Base-by-base conservation (phyloP, 1,284 basidiomycete genomes). In the Leccinum solheimii region DNA sequence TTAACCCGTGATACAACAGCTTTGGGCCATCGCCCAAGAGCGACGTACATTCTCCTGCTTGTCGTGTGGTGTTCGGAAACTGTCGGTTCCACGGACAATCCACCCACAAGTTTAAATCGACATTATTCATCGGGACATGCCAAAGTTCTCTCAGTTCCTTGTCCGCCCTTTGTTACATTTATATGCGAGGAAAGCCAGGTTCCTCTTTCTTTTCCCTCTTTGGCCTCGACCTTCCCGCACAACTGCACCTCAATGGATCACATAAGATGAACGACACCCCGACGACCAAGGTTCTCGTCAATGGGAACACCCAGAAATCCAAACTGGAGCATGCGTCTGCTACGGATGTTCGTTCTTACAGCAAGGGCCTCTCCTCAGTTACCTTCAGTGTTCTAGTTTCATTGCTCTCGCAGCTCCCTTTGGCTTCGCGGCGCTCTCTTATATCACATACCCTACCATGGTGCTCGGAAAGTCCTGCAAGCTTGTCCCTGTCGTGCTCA, bases 401-500 rank as follows among this genome's bases (percentile, higher is more conserved):
- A 95, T 98, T 69, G 96, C 95, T 26, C 83, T 88, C 23, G 95
- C 95, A 0, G 93, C 95, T 13, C 96, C 95, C 10, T 96, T 99
- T 71, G 95, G 96, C 57, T 98, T 98, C 77, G 90, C 95, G 32
- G 89, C 95, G 5, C 87, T 99, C 51, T 87, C 92, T 49, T 95
- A 98, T 79, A 97, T 99, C 72, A 95, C 94, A 19, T 99, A 98
- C 81, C 97, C 97, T 32, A 95, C 97, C 16, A 95, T 98, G 90
- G 96, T 98, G 43, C 88, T 99, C 64, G 97, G 94, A 63, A 99
- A 99, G 77, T 98, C 95, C 0, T 99, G 97, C 85, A 99, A 99
- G 77, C 92, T 97, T 69, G 91, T 97, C 16, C 95, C 95, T 2
- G 95, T 97, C 63, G 92, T 97, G 85, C 81, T 97, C 76, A 95